phyloP scores from a whole-genome alignment of 495 filamentous ascomycete genomes.

The Tuber umbilicatum region DNA sequence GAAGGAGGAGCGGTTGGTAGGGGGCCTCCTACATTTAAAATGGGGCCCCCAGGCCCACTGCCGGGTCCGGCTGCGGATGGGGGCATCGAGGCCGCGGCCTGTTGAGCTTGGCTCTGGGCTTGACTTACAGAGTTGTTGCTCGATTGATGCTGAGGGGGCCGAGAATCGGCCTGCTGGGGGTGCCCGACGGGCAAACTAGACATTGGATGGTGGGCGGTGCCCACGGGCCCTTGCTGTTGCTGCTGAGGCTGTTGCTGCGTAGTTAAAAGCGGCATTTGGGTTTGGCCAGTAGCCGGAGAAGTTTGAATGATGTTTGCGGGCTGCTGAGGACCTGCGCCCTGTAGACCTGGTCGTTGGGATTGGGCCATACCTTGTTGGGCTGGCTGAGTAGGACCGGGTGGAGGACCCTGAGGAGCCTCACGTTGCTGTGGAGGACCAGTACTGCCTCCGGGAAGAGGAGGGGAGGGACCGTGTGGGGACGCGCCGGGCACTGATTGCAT shows the following conservation, averaged over 20 bases:
- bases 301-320: slow-evolving; percentile 11
- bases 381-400: slow-evolving; percentile 20
- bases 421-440: slow-evolving; percentile 27
- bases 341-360: slow-evolving; percentile 16
- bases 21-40: slow-evolving; percentile 43
- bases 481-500: slow-evolving; percentile 23
- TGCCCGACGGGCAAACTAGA: slow-evolving; percentile 13
- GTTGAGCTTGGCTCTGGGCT: slow-evolving; percentile 29
- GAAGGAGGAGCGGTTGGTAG: slow-evolving; percentile 35
- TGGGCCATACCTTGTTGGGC: slow-evolving; percentile 26
- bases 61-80: slow-evolving; percentile 40
- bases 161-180: slow-evolving; percentile 21
- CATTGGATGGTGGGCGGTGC: slow-evolving; percentile 17
- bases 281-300: slow-evolving; percentile 29
- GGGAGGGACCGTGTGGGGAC: slow-evolving; percentile 16
- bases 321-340: slow-evolving; percentile 22
- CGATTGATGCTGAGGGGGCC: slow-evolving; percentile 30
- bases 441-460: slow-evolving; percentile 14
- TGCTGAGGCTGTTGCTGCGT: slow-evolving; percentile 28
- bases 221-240: slow-evolving; percentile 23
- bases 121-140: slow-evolving; percentile 29
- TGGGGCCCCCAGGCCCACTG: slow-evolving; percentile 42
- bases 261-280: slow-evolving; percentile 29
- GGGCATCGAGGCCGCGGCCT: slow-evolving; percentile 35
- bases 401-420: slow-evolving; percentile 25